Evolutionary conservation across 179 eudicot species (phyloP), one percentile per base, ranked within the genome.

Genomic region (Actinidia arguta): DNA sequence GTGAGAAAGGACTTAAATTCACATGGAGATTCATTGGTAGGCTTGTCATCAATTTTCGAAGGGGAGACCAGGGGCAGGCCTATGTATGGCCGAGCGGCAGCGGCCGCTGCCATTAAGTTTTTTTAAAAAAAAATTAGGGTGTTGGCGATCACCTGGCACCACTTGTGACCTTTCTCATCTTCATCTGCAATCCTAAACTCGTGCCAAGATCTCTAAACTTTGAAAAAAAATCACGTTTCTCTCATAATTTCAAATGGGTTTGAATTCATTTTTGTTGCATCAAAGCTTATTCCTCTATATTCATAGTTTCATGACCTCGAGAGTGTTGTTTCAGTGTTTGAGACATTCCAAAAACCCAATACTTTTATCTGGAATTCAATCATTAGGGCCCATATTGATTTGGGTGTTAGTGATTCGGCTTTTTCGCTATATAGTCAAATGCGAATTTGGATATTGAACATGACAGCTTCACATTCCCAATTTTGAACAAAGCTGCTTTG

Each of bases 401-500:
- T 44, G 59, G 86, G 91, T 25, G n/a, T 66, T 22, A 69, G 55
- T 80, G 87, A 91, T 64, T 81, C 83, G 72, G 93, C 89, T 9
- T 63, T 91, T 70, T 62, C n/a, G 4, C 67, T 88, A 36, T 91
- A 87, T 80, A 76, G 78, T 83, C 82, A 78, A 73, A 92, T 92
- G 95, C 83, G 93, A 74, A 54, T 59, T 22, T 88, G 73, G 85
- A 86, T 80, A 85, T 90, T 73, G 58, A 75, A 14, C 89, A 87
- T 82, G 95, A 92, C 87, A 17, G 81, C 78, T 92, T 83, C 81
- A 92, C 95, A 4, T 78, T 92, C 20, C 95, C 95, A 1, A 73
- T 92, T 66, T 47, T 90, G 27, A 91, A 90, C 82, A 86, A 74
- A 62, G 76, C 88, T 11, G 82, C 82, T 75, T 71, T 82, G 80